phyloP scores from a whole-genome alignment of 768 basidiomycete genomes.

The Pholiota conissans region DNA sequence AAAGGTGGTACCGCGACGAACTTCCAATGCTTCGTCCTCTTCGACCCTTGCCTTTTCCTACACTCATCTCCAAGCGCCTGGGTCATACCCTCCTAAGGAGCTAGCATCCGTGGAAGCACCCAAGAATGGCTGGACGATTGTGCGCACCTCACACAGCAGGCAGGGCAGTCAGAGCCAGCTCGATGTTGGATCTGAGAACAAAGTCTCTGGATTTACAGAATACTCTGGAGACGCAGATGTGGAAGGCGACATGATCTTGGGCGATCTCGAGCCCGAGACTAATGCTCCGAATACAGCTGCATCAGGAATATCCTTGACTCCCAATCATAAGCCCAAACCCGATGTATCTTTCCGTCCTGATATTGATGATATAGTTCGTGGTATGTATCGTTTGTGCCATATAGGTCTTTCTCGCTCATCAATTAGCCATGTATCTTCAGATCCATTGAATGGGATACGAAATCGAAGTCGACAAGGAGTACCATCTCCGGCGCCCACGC shows the following conservation, averaged over 20 bases:
- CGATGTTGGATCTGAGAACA: conserved; percentile 14
- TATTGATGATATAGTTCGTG: conserved; percentile 73
- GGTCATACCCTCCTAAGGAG: conserved; percentile 69
- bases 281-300: conserved; percentile 23
- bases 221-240: conserved; percentile 58
- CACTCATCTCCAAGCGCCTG: conserved; percentile 75
- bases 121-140: conserved; percentile 79
- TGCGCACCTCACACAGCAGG: conserved; percentile 40
- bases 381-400: conserved; percentile 41
- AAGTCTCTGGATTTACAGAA: conserved; percentile 18
- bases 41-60: conserved; percentile 78
- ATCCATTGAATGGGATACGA: conserved; percentile 59
- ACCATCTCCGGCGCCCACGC: conserved; percentile 28
- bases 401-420: conserved; percentile 20
- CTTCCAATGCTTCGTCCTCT: conserved; percentile 46
- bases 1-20: conserved; percentile 51
- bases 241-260: conserved; percentile 76
- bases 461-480: conserved; percentile 41
- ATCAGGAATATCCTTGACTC: conserved; percentile 23
- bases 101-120: conserved; percentile 30
- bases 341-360: conserved; percentile 60
- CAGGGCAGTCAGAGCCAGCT: conserved; percentile 19
- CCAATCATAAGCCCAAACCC: conserved; percentile 40
- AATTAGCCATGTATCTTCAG: conserved; percentile 29
- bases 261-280: conserved; percentile 67